phyloP scores from a whole-genome alignment of 805 yeast genomes.

The Wickerhamomyces silvicola region DNA sequence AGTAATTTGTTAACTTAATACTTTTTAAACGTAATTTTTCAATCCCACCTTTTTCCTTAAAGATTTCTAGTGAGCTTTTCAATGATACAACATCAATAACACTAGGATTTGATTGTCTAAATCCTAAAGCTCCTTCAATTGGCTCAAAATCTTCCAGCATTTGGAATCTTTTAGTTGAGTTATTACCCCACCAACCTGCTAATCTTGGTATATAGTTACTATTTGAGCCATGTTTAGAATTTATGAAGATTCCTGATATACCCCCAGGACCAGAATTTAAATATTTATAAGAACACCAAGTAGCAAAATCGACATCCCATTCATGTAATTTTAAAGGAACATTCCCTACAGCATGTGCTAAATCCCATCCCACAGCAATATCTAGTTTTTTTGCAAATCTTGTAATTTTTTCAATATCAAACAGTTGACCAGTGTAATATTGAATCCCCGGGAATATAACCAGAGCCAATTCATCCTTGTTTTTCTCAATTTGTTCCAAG shows the following conservation, averaged over 20 bases:
- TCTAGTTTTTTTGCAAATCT: conserved; percentile 43
- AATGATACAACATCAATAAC: conserved; percentile 79
- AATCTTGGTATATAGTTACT: conserved; percentile 51
- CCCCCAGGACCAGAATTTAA: conserved; percentile 92
- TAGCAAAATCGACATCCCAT: conserved; percentile 91
- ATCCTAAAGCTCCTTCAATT: conserved; percentile 79
- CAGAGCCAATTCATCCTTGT: conserved; percentile 59
- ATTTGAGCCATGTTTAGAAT: conserved; percentile 38
- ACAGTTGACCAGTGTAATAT: conserved; percentile 85
- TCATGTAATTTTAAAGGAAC: conserved; percentile 71
- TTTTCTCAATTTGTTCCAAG: conserved; percentile 42
- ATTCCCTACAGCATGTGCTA: conserved; percentile 93
- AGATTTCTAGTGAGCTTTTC: conserved; percentile 56
- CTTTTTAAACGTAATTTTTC: conserved; percentile 49
- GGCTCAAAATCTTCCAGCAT: conserved; percentile 80
- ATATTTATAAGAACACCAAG: conserved; percentile 91
- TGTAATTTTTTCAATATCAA: conserved; percentile 72
- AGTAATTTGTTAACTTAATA: conserved; percentile 46
- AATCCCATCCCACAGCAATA: conserved; percentile 82
- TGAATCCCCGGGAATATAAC: conserved; percentile 85
- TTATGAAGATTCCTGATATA: conserved; percentile 79
- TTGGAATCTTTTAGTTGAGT: conserved; percentile 58
- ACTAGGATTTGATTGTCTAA: conserved; percentile 85
- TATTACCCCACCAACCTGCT: conserved; percentile 98
- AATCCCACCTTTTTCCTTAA: conserved; percentile 60